Evolutionary conservation across 2,329 filamentous ascomycete genomes (phyloP), one percentile per base, ranked within the genome.

Genomic region (Aspergillus novoparasiticus): DNA sequence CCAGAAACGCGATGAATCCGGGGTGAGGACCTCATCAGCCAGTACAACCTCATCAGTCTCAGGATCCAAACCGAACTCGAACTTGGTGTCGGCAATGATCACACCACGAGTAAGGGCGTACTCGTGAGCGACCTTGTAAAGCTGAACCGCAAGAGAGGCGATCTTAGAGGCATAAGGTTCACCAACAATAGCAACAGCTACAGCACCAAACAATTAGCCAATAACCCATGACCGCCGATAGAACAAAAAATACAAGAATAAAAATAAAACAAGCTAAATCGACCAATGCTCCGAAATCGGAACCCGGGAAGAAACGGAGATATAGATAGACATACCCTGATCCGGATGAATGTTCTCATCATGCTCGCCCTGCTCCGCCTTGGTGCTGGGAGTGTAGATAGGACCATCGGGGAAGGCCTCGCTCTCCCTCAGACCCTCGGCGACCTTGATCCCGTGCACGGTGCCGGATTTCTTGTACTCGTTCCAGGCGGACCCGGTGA

Each of bases 1-100:
- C 94, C 94, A 98, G 84, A 97, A 97, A 19, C 94, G 87, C 57
- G 90, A 94, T 60, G 87, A 90, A 76, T 93, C 90, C 2, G 93
- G 93, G 9, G 93, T 96, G 64, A 96, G 81, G 26, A 96, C 92
- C 81, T 96, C 93, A 73, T 96, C 93, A 5, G 93, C 87, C 58
- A 94, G 82, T 41, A 93, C 86, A 9, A 95, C 84, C 71, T 91
- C 86, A 64, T 87, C 84, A 2, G 86, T 88, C 61, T 80, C 84
- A 66, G 86, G 83, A 68, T 90, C 88, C 21, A 91, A 80, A 1
- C 89, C 90, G 72, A 93, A 94, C 79, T 92, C 89, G 74, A 92
- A 91, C 74, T 92, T 92, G 3, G 89, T 91, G 73, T 92, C 89
- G 1, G 90, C 91, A 62, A 94, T 91, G 72, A 94, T 89, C 68